Evolutionary conservation across 495 filamentous ascomycete genomes (phyloP).

Genomic region (Trichoderma reesei): DNA sequence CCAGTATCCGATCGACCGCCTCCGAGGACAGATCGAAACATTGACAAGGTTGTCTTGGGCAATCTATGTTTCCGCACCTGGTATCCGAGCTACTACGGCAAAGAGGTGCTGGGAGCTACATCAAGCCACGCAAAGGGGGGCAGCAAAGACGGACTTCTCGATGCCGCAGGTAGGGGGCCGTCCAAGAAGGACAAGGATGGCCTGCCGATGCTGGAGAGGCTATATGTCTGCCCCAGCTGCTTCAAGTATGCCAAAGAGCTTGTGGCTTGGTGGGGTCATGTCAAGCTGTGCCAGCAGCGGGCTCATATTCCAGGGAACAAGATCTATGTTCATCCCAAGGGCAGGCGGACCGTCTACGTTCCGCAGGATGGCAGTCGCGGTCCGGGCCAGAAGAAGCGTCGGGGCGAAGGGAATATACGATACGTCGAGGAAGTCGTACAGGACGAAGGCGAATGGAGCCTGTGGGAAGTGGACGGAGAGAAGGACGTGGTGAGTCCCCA

Average conservation of each 20-base stretch:
- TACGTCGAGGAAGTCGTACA: slow-evolving; percentile 50
- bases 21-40: slow-evolving; percentile 44
- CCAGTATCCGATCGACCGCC: slow-evolving; percentile 7
- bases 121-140: slow-evolving; percentile 14
- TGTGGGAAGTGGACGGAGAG: slow-evolving; percentile 91
- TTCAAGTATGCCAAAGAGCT: slow-evolving; percentile 83
- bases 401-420: slow-evolving; percentile 30
- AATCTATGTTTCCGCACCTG: slow-evolving; percentile 64
- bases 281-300: slow-evolving; percentile 30
- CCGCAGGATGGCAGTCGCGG: slow-evolving; percentile 19
- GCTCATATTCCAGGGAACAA: slow-evolving; percentile 32
- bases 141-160: slow-evolving; percentile 16
- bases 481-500: slow-evolving; percentile 55
- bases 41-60: slow-evolving; percentile 67
- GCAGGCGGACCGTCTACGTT: slow-evolving; percentile 23
- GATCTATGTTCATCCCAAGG: slow-evolving; percentile 41
- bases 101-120: slow-evolving; percentile 55
- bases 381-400: slow-evolving; percentile 34
- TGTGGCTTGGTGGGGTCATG: slow-evolving; percentile 42
- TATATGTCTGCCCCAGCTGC: slow-evolving; percentile 88
- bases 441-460: slow-evolving; percentile 43
- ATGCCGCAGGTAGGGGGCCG: slow-evolving; percentile 16
- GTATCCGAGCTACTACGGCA: slow-evolving; percentile 70
- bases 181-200: slow-evolving; percentile 28
- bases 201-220: slow-evolving; percentile 40